A percentile compares a stretch with the other conserved stretches of the same genome.
Conservation (phyloP, 306 rosid genomes). For the Pterocarpus macrocarpus region DNA sequence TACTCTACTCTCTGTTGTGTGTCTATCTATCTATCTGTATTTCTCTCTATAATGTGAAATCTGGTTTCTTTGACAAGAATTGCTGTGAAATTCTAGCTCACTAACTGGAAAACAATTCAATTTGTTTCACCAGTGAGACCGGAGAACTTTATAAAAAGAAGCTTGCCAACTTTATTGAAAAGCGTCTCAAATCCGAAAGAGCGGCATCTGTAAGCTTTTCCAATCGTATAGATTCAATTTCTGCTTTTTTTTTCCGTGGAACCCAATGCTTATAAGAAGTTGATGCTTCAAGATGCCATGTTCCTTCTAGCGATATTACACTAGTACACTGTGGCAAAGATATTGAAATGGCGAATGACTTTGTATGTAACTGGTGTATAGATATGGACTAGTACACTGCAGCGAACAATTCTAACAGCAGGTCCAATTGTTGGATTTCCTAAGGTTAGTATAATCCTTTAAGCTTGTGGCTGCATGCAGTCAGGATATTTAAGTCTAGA, state of each 20-base stretch:
- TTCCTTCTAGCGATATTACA: constrained; percentile 5
- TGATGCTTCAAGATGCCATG: constrained; percentile 27
- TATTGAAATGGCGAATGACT: constrained; percentile 38
- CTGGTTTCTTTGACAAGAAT: constrained; percentile 21
- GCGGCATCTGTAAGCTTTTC: constrained; percentile 92
- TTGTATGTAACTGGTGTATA: constrained; percentile 49
- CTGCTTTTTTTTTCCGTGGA: constrained; percentile 22
- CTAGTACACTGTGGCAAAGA: background rate
- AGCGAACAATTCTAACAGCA: constrained; percentile 95
- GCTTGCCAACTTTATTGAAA: constrained; percentile 90
- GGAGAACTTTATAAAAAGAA: constrained; percentile 90
- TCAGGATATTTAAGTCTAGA: constrained; percentile 21
- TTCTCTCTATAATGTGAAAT: background rate
- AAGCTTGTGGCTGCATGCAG: background rate
- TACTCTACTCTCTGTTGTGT: background rate
- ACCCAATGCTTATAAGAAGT: constrained; percentile 35
- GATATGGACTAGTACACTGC: constrained; percentile 99
- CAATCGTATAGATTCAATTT: constrained; percentile 34
- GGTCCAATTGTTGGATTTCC: constrained; percentile 90
- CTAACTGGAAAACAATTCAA: constrained; percentile 39
- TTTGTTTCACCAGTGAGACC: constrained; percentile 68
- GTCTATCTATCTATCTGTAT: too few species aligned
- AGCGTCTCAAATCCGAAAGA: constrained; percentile 91
- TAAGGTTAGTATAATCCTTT: constrained; percentile 67
- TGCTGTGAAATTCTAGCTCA: constrained; percentile 21